These are phyloP conservation scores for Jackrogersella multiformis DNA, from an alignment of 495 filamentous ascomycete species.

Conservation along the genomic window DNA sequence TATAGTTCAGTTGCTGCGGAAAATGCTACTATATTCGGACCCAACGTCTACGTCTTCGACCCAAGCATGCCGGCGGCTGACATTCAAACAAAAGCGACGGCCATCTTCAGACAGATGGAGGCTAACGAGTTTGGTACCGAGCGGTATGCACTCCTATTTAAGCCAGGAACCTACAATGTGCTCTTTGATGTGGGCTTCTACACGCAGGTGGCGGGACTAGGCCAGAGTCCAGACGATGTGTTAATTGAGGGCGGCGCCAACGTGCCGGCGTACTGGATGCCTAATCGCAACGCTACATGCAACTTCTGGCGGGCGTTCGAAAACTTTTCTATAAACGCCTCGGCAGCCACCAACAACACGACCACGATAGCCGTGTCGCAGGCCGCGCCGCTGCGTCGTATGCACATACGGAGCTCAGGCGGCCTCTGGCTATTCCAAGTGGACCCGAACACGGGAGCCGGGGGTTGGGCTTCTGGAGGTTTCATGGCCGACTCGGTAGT, in stretches of 20 bases:
- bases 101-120: slow-evolving; percentile 48
- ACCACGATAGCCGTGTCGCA: slow-evolving; percentile 48
- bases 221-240: slow-evolving; percentile 43
- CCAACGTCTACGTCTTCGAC: slow-evolving; percentile 45
- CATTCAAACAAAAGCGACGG: slow-evolving; percentile 37
- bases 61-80: slow-evolving; percentile 36
- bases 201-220: slow-evolving; percentile 44
- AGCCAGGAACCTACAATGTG: slow-evolving; percentile 42
- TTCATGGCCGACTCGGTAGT: slow-evolving; percentile 48
- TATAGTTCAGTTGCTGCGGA: slow-evolving; percentile 16
- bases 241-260: slow-evolving; percentile 45
- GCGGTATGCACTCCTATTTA: slow-evolving; percentile 45
- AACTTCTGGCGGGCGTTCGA: slow-evolving; percentile 48
- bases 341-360: slow-evolving; percentile 45
- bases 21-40: slow-evolving; percentile 42
- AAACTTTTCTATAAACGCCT: slow-evolving; percentile 47
- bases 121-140: slow-evolving; percentile 46
- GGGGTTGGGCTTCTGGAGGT: slow-evolving; percentile 48
- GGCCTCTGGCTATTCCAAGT: slow-evolving; percentile 49
- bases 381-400: slow-evolving; percentile 43
- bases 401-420: slow-evolving; percentile 42
- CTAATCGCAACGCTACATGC: slow-evolving; percentile 46
- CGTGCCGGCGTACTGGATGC: slow-evolving; percentile 49
- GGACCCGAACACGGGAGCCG: slow-evolving; percentile 44
- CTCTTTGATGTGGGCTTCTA: slow-evolving; percentile 49